Evolutionary conservation across 208 protist species (phyloP).

Genomic region (Crithidia sp.): DNA sequence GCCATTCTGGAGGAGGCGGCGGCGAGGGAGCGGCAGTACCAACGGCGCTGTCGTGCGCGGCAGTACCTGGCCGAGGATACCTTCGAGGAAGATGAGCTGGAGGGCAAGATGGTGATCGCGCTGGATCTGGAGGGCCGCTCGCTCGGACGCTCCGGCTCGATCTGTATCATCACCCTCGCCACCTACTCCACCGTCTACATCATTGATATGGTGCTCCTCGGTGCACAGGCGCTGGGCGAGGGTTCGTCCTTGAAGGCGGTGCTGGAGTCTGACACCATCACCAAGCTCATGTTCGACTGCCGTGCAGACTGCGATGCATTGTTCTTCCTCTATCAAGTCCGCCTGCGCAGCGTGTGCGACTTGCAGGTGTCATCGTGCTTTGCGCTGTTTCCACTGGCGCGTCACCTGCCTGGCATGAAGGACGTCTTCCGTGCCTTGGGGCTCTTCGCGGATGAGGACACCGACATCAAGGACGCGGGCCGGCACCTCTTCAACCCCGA

Average conservation of each 20-base stretch:
- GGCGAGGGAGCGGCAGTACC: conserved; percentile 6
- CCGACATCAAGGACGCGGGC: conserved; percentile 44
- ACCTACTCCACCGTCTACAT: conserved; percentile 57
- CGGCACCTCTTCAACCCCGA: conserved; percentile 50
- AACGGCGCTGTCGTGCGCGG: conserved; percentile 6
- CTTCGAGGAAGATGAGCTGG: conserved; percentile 8
- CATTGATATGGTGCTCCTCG: conserved; percentile 61
- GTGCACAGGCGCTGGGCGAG: conserved; percentile 26
- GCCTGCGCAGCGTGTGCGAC: conserved; percentile 56
- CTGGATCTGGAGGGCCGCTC: conserved; percentile 62
- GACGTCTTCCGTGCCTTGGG: conserved; percentile 40
- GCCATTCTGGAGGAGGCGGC: conserved; percentile 16
- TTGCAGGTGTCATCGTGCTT: conserved; percentile 53
- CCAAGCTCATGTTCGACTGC: conserved; percentile 79
- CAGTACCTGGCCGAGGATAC: conserved; percentile 3
- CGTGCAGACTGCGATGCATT: conserved; percentile 64
- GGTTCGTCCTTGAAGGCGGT: conserved; percentile 32
- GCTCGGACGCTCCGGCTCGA: conserved; percentile 43
- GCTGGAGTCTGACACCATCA: conserved; percentile 42
- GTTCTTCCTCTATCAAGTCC: conserved; percentile 58
- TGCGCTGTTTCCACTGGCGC: conserved; percentile 26
- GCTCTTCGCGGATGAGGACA: conserved; percentile 44
- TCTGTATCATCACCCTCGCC: conserved; percentile 71
- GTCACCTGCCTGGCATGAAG: conserved; percentile 60
- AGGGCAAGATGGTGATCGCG: conserved; percentile 34